phyloP scores from a whole-genome alignment of 202 grass and related monocot genomes.

The Zizania palustris region DNA sequence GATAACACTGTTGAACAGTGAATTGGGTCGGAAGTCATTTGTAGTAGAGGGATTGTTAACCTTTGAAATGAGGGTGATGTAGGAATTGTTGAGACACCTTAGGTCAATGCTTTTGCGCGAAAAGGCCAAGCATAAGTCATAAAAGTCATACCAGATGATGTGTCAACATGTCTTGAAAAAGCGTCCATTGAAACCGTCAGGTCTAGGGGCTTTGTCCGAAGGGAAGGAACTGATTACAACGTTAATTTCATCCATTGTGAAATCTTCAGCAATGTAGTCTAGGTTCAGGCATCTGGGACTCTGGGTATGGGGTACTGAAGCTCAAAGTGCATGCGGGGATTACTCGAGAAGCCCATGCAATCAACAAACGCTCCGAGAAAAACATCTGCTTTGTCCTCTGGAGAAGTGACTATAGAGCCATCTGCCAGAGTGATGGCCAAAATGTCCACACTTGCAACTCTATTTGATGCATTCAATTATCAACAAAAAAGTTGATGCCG shows the following conservation, averaged over 20 bases:
- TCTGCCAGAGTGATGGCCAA: no score
- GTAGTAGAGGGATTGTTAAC: rapidly evolving
- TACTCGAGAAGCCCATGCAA: no score
- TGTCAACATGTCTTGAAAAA: background rate
- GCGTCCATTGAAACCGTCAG: background rate
- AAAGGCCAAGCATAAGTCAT: background rate
- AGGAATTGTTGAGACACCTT: background rate
- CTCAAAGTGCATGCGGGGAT: no score
- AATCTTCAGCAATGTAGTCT: no score
- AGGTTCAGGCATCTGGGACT: no score
- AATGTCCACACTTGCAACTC: no score
- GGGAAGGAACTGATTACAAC: background rate
- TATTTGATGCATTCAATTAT: no score
- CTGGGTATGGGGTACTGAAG: no score
- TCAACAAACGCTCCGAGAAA: no score
- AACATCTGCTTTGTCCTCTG: no score
- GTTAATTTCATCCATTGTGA: background rate
- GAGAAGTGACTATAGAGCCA: no score
- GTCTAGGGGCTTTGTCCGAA: background rate
- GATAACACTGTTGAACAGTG: background rate
- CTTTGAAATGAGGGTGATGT: background rate
- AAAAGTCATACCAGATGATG: background rate
- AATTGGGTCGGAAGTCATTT: background rate
- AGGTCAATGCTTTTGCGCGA: rapidly evolving
- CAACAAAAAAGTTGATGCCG: background rate